A percentile compares a stretch with the other conserved stretches of the same genome.
Evolutionary conservation across 2,329 filamentous ascomycete genomes (phyloP).

Genomic region (Epichloe uncinata): DNA sequence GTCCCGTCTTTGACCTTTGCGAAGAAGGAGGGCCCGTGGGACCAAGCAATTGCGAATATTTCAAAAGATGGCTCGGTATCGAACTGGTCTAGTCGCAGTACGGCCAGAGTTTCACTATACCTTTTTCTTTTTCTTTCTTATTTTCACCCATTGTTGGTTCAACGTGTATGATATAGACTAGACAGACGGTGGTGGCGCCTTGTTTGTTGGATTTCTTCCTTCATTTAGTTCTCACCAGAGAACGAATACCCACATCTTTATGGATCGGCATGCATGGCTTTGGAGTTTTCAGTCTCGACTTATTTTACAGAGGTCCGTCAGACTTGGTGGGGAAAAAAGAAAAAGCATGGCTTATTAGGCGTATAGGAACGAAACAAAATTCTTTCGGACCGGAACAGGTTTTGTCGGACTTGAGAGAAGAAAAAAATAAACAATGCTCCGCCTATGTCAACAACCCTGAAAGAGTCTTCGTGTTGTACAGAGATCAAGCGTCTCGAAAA

Average conservation of each 20-base stretch:
- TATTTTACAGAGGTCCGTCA: not conserved
- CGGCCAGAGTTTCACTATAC: too few species aligned
- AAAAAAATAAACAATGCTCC: not conserved
- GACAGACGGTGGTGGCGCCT: not conserved
- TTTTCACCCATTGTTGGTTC: too few species aligned
- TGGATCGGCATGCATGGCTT: constrained; percentile 9
- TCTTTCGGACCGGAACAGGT: not conserved
- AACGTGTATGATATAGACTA: not conserved
- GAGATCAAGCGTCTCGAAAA: too few species aligned
- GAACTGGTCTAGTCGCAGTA: not conserved
- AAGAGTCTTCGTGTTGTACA: too few species aligned
- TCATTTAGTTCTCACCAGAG: not conserved
- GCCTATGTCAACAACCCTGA: too few species aligned
- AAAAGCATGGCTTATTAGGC: not conserved
- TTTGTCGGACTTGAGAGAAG: not conserved
- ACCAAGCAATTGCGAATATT: constrained; percentile 84
- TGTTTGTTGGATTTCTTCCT: not conserved
- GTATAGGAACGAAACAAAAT: not conserved
- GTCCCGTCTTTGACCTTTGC: constrained; percentile 87
- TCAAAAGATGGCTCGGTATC: constrained; percentile 62
- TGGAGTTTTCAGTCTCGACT: constrained; percentile 7
- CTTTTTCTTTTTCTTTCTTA: too few species aligned
- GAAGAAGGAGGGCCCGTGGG: constrained; percentile 83
- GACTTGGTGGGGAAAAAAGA: not conserved
- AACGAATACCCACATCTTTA: not conserved